phyloP scores from a whole-genome alignment of 2,329 filamentous ascomycete genomes.

The Alternaria burnsii region DNA sequence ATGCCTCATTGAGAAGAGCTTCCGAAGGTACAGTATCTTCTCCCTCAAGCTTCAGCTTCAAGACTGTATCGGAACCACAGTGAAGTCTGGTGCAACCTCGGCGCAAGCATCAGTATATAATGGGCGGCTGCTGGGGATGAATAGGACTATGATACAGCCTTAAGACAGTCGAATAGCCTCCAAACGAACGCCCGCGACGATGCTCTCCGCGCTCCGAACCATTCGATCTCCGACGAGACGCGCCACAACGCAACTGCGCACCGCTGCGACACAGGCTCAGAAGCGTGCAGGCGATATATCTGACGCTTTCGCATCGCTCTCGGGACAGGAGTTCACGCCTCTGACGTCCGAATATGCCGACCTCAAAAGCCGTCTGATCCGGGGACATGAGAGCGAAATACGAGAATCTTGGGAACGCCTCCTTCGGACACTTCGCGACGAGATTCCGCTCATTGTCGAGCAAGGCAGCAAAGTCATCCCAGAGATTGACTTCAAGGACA shows the following conservation, averaged over 20 bases:
- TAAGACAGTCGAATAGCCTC: conserved; percentile 1
- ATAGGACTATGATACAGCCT: conserved; percentile 19
- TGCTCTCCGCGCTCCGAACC: conserved; percentile 42
- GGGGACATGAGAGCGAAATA: conserved; percentile 58
- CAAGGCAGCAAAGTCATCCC: conserved; percentile 55
- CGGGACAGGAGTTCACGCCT: conserved; percentile 56
- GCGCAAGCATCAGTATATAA: conserved; percentile 29
- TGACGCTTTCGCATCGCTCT: conserved; percentile 60
- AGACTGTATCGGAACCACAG: conserved; percentile 29
- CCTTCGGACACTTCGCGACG: conserved; percentile 53
- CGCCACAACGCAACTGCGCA: conserved; percentile 33
- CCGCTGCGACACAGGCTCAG: conserved; percentile 45
- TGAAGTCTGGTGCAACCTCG: background rate
- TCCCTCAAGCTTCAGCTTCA: conserved; percentile 20
- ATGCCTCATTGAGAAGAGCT: conserved; percentile 28
- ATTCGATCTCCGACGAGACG: conserved; percentile 34
- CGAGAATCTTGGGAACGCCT: conserved; percentile 58
- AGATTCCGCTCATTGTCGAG: conserved; percentile 56
- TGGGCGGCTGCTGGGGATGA: conserved; percentile 21
- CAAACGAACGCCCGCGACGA: conserved; percentile 36
- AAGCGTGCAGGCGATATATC: conserved; percentile 61
- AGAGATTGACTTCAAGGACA: conserved; percentile 58
- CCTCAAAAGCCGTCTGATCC: conserved; percentile 56
- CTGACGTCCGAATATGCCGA: conserved; percentile 57
- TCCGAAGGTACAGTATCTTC: conserved; percentile 29